These are phyloP conservation scores for Chlamydomonas urium DNA, from an alignment of 139 green algal species.

Conservation along the genomic window DNA sequence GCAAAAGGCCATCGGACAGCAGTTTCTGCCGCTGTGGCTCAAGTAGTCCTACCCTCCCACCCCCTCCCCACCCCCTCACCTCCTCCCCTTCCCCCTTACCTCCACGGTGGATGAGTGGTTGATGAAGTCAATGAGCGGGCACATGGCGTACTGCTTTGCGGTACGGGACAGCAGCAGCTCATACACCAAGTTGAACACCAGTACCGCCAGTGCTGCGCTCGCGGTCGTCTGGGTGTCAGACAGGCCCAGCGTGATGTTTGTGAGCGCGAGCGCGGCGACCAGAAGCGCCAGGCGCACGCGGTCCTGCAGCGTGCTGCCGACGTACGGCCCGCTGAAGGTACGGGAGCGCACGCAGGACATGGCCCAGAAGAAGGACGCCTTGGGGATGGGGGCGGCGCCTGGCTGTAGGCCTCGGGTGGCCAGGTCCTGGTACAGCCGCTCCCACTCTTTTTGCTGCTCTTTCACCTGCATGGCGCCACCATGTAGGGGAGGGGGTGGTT, in stretches of 20 bases:
- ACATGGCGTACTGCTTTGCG: conserved; percentile 58
- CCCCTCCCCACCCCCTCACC: no score
- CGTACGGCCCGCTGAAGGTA: conserved; percentile 78
- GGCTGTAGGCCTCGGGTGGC: not conserved
- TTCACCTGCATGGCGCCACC: conserved; percentile 38
- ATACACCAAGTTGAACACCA: conserved; percentile 65
- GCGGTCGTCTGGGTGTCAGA: conserved; percentile 29
- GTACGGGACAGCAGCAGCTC: conserved; percentile 41
- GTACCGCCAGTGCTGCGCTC: conserved; percentile 42
- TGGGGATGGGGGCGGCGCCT: not conserved
- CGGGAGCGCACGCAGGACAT: conserved; percentile 72
- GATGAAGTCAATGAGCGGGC: conserved; percentile 55
- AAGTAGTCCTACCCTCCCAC: no score
- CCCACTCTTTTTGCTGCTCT: conserved; percentile 65
- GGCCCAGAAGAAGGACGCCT: conserved; percentile 59
- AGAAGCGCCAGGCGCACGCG: not conserved
- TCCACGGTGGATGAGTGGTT: conserved; percentile 45
- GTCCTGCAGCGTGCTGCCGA: conserved; percentile 38
- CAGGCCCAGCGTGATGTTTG: conserved; percentile 33
- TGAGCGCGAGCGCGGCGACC: not conserved
- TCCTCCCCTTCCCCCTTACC: no score
- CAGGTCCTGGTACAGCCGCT: conserved; percentile 39
- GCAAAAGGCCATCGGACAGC: no score
- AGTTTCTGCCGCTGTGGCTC: no score
- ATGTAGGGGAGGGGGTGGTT: not conserved